A percentile compares a stretch with the other conserved stretches of the same genome.
These are phyloP conservation scores for Ceriops tagal DNA, from an alignment of 345 rosid genomes.

Conservation along the genomic window DNA sequence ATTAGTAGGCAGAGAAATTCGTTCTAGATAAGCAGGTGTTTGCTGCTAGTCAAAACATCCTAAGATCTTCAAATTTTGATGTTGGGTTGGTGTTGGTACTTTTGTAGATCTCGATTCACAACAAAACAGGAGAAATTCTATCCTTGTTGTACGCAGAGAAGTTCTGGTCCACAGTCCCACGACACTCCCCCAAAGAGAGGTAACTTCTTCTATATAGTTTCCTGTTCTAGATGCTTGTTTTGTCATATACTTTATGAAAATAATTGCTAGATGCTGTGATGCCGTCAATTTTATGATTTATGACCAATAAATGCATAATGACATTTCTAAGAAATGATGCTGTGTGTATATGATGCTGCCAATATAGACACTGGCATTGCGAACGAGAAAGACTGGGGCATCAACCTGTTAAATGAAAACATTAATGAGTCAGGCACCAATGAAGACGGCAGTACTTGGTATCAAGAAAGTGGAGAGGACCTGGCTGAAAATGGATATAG, in stretches of 20 bases:
- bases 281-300: neutral
- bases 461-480: conserved; percentile 86
- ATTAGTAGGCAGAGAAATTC: neutral
- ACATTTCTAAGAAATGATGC: conserved; percentile 11
- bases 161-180: conserved; percentile 85
- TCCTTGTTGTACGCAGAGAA: conserved; percentile 78
- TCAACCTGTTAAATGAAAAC: conserved; percentile 68
- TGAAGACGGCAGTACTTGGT: conserved; percentile 94
- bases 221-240: neutral
- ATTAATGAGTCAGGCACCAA: conserved; percentile 80
- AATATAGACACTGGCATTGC: conserved; percentile 95
- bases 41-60: neutral
- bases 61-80: neutral
- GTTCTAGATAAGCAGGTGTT: neutral
- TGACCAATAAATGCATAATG: too few relatives aligned
- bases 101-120: conserved; percentile 54
- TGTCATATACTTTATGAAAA: too few relatives aligned
- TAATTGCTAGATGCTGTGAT: neutral
- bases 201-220: conserved; percentile 1
- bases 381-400: conserved; percentile 98
- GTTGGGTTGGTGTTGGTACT: neutral
- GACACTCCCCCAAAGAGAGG: conserved; percentile 96
- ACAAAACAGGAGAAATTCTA: conserved; percentile 75
- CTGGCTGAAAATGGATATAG: conserved; percentile 79
- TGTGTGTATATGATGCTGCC: conserved; percentile 5